Conservation (phyloP, 345 rosid genomes). For the Salix caprea region DNA sequence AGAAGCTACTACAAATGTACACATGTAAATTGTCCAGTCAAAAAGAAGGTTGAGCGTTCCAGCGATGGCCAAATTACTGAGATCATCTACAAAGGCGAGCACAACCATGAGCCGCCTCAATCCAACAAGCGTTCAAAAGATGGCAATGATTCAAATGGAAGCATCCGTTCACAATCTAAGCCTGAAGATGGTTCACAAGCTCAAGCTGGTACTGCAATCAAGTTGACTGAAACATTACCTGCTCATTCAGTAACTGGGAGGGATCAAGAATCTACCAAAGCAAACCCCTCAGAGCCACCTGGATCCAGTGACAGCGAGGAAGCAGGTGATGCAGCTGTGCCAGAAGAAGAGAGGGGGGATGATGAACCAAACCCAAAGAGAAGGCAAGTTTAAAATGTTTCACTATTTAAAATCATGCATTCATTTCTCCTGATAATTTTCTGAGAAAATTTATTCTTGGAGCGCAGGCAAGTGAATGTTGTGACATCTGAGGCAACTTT, state of each 20-base stretch:
- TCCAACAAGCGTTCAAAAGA: slow-evolving; percentile 61
- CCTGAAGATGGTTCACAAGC: slow-evolving; percentile 28
- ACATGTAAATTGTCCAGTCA: slow-evolving; percentile 69
- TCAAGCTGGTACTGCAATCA: slow-evolving; percentile 23
- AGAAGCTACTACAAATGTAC: slow-evolving; percentile 98
- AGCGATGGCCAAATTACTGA: slow-evolving; percentile 83
- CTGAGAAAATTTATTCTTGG: slow-evolving; percentile 5
- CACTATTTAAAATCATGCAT: background rate
- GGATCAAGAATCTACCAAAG: slow-evolving; percentile 41
- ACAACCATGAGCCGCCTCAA: slow-evolving; percentile 80
- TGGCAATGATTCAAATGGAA: slow-evolving; percentile 32
- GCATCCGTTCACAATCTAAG: slow-evolving; percentile 37
- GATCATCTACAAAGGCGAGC: slow-evolving; percentile 90
- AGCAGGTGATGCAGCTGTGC: slow-evolving; percentile 36
- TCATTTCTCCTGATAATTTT: background rate
- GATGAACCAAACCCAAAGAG: slow-evolving; percentile 67
- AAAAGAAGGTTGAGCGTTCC: slow-evolving; percentile 88
- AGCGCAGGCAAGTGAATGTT: slow-evolving; percentile 45
- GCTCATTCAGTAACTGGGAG: slow-evolving; percentile 27
- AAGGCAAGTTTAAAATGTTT: slow-evolving; percentile 41
- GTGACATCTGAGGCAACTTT: slow-evolving; percentile 39
- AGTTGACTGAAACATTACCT: slow-evolving; percentile 22
- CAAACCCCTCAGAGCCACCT: slow-evolving; percentile 26
- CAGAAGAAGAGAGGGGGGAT: slow-evolving; percentile 40
- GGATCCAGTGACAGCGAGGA: slow-evolving; percentile 49